Base-by-base conservation (phyloP, 2,329 filamentous ascomycete species). In the Calonectria honghensis region DNA sequence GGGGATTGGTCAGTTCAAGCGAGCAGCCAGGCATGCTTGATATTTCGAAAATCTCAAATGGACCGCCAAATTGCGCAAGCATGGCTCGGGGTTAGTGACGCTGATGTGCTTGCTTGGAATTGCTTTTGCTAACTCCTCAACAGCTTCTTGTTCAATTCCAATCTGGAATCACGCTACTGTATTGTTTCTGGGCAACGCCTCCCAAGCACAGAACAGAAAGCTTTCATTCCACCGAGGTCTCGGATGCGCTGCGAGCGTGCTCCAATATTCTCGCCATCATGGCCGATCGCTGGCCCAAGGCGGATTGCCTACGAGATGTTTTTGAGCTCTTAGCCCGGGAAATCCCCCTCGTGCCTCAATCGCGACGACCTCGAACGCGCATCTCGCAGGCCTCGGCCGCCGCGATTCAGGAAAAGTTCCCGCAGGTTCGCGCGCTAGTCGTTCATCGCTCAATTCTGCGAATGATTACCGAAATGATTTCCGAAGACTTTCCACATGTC, bases 161-260 rank as follows among this genome's bases (percentile, higher is more conserved):
- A 72, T 84, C 80, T 5, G 84, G 84, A 11, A 79, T 85, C 1
- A 83, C 83, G 0, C 79, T 86, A 2, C 69, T 85, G 5, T 85
- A 85, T 73, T 85, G 83, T 73, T 84, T 84, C 74, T 85, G 79
- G 75, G 82, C 83, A 20, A 84, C 83, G 10, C 83, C 84, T 4
- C 81, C 81, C 0, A 73, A 80, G 32, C 76, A 77, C 7, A 73
- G 83, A 64, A 82, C 81, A 0, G 78, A 80, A 1, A 82, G 79
- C 18, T 85, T 81, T 45, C 75, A 80, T 51, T 78, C 78, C 0
- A 75, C 78, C 0, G 82, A 83, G 16, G 83, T 84, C 0, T 78
- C 82, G 1, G 83, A 85, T 57, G 84, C 84, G 3, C 73, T 85
- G 14, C 73, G 84, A 27, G 83, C 84, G 10, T 85, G 84, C 67